Percentiles rank a stretch among this genome's conserved stretches.
These are phyloP conservation scores for Diaporthe helianthi DNA, from an alignment of 2,329 filamentous ascomycete species.

Conservation along the genomic window DNA sequence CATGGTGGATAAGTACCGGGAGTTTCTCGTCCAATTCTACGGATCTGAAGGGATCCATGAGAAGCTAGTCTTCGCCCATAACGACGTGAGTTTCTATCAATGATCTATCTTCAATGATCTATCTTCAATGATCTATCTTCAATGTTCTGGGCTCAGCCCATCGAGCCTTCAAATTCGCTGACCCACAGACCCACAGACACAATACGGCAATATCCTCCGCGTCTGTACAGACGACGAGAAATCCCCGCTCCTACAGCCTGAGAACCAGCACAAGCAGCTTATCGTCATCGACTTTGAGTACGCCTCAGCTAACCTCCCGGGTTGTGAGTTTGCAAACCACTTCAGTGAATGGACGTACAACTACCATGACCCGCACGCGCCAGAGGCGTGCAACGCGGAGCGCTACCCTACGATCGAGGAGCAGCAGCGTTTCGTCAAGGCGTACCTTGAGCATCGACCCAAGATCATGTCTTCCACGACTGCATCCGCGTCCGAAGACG, in stretches of 20 bases:
- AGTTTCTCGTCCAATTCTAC: conserved; percentile 75
- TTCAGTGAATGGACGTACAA: conserved; percentile 99
- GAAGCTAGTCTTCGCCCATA: conserved; percentile 92
- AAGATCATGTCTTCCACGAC: conserved; percentile 59
- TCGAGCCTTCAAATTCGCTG: too few species aligned
- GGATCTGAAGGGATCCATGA: conserved; percentile 71
- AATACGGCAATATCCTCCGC: conserved; percentile 97
- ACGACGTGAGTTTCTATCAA: conserved; percentile 77
- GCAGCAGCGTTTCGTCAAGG: conserved; percentile 82
- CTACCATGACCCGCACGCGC: conserved; percentile 76
- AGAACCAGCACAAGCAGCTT: conserved; percentile 94
- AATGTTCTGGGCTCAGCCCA: neutral
- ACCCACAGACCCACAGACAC: conserved; percentile 66
- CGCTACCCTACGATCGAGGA: conserved; percentile 81
- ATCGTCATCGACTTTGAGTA: conserved; percentile 99
- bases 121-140: neutral
- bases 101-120: neutral
- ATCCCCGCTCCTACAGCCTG: conserved; percentile 85
- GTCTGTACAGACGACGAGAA: conserved; percentile 71
- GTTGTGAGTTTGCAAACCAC: conserved; percentile 95
- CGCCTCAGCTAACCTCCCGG: conserved; percentile 84
- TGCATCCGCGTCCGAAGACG: conserved; percentile 50
- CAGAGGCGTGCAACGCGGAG: conserved; percentile 72
- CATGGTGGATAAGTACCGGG: conserved; percentile 78
- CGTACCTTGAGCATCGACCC: conserved; percentile 85